Percentiles rank a stretch among this genome's conserved stretches.
phyloP scores from a whole-genome alignment of 1,284 basidiomycete genomes.

The Papiliotrema terrestris region DNA sequence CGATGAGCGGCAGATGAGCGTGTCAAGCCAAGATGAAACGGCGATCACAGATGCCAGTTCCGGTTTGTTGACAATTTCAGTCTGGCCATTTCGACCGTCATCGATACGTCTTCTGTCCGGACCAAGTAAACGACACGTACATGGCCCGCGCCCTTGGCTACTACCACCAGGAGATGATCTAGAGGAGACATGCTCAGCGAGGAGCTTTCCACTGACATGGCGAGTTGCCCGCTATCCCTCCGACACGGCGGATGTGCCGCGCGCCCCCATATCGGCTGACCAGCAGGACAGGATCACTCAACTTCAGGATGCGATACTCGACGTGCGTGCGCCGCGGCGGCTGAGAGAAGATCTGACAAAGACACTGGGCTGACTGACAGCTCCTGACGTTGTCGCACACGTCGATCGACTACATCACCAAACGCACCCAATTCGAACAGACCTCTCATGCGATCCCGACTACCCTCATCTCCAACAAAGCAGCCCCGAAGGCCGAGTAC shows the following conservation, averaged over 20 bases:
- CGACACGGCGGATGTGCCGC: not conserved
- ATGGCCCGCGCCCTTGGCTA: not conserved
- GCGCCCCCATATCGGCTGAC: not conserved
- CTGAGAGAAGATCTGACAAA: not conserved
- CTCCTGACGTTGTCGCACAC: conserved; percentile 46
- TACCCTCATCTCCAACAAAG: conserved; percentile 31
- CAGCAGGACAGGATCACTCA: conserved; percentile 48
- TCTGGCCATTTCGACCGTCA: no score
- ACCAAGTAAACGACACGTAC: not conserved
- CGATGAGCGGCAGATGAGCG: no score
- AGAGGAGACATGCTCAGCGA: conserved; percentile 41
- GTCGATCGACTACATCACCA: conserved; percentile 47
- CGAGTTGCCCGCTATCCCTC: conserved; percentile 10
- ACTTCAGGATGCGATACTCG: conserved; percentile 50
- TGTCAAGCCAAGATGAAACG: no score
- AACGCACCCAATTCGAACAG: conserved; percentile 46
- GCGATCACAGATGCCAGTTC: no score
- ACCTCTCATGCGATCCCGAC: conserved; percentile 36
- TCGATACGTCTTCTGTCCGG: no score
- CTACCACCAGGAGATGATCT: conserved; percentile 1
- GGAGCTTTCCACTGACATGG: conserved; percentile 50
- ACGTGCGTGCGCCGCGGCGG: conserved; percentile 24
- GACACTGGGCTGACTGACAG: conserved; percentile 15
- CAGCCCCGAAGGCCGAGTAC: conserved; percentile 32
- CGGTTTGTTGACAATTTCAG: no score